Evolutionary conservation across 345 rosid species (phyloP), one percentile per base, ranked within the genome.

Genomic region (Citrus hindsii): DNA sequence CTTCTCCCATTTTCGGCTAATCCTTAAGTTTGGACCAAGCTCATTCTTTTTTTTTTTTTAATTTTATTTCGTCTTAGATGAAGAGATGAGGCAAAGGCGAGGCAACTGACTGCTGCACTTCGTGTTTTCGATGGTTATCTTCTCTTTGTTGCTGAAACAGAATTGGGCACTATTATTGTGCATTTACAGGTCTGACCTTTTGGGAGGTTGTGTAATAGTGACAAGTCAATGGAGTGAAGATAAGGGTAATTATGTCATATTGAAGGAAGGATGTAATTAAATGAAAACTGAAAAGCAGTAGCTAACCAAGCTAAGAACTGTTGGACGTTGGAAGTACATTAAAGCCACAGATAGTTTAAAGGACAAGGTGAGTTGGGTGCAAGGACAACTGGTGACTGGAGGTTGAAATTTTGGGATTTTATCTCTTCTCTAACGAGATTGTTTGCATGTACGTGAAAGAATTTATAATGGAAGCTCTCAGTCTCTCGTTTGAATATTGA

Each of bases 1-100:
- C 81, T 78, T 82, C 82, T 55, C 79, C 75, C 89, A 88, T 86
- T 66, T 73, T 69, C 65, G 7, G 22, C 59, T 27, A 42, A 42
- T 48, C 61, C 77, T 48, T 68, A 73, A 77, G 24, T 81, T 76
- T 83, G 76, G 76, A 79, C 59, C 67, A 79, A 84, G 75, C 79
- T 80, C 94, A 88, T 89, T 4, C 38, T 25, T 9, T 40, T 40
- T 40, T 32, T 32, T 33, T 33, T 38, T 38, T 38, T 7, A 6
- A 1, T 55, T 9, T 9, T 14, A 10, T 42, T 55, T 10, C 14
- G 2, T 59, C 18, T 62, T 33, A 33, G 62, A 46, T 61, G 75
- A 76, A 74, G 62, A 67, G 67, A 79, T 53, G 42, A 69, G 28
- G 63, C 35, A 58, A 35, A 32, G 7, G n/a, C 58, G 6, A 53